Evolutionary conservation across 192 early-diverging fungal genomes (phyloP).

Genomic region (Coemansia umbellata): DNA sequence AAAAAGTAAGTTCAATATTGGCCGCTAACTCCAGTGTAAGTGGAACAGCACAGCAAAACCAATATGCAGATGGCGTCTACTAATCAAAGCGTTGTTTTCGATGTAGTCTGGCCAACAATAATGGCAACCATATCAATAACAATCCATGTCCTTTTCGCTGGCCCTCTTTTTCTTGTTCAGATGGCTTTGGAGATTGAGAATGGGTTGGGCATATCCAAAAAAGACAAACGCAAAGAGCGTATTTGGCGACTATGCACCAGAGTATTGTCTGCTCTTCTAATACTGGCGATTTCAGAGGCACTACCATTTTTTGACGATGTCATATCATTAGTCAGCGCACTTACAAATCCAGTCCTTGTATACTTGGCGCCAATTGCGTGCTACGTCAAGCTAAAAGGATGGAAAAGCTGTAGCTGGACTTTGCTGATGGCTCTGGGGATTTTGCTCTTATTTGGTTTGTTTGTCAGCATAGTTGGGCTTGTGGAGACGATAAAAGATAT

Average conservation of each 20-base stretch:
- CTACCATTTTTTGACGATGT: constrained; percentile 74
- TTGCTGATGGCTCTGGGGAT: constrained; percentile 12
- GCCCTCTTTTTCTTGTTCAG: constrained; percentile 66
- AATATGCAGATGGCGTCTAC: not conserved
- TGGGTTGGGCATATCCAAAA: constrained; percentile 52
- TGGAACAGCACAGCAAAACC: not conserved
- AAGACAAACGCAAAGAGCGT: constrained; percentile 48
- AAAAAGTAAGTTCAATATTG: constrained; percentile 45
- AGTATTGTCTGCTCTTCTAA: constrained; percentile 47
- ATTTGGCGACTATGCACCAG: constrained; percentile 53
- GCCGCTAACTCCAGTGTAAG: not conserved
- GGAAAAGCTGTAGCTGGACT: constrained; percentile 39
- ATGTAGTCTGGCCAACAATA: constrained; percentile 52
- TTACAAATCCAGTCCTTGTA: constrained; percentile 65
- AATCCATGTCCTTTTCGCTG: constrained; percentile 69
- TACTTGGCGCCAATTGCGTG: constrained; percentile 71
- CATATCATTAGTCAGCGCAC: constrained; percentile 66
- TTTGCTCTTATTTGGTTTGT: constrained; percentile 53
- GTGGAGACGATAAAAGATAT: constrained; percentile 59
- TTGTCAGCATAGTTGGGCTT: constrained; percentile 61
- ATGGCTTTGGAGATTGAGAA: constrained; percentile 56
- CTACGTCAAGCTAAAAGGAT: constrained; percentile 64
- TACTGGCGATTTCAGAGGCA: constrained; percentile 56
- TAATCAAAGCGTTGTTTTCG: constrained; percentile 21
- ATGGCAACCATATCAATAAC: constrained; percentile 67